phyloP scores from a whole-genome alignment of 371 early-diverging fungal genomes.

The Mortierella sp. region DNA sequence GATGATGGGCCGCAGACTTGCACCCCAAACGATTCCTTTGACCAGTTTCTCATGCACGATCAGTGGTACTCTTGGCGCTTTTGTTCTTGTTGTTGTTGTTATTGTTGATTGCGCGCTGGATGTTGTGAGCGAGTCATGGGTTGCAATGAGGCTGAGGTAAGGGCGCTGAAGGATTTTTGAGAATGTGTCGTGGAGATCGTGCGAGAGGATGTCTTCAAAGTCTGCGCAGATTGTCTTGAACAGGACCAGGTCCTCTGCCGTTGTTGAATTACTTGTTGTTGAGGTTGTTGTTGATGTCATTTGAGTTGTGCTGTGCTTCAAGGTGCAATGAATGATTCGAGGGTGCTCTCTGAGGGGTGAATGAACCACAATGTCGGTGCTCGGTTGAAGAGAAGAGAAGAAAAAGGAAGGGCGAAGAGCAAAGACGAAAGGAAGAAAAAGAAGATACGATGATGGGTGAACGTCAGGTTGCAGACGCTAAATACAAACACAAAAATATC shows the following conservation, averaged over 20 bases:
- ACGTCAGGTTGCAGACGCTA: background rate
- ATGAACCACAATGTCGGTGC: too few relatives aligned
- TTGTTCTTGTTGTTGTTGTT: background rate
- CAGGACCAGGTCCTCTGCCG: background rate
- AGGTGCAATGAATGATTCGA: background rate
- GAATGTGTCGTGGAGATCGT: conserved; percentile 28
- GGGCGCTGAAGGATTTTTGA: conserved; percentile 19
- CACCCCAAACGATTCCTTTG: conserved; percentile 35
- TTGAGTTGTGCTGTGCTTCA: background rate
- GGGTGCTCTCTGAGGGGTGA: background rate
- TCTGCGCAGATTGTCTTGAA: conserved; percentile 46
- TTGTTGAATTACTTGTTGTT: background rate
- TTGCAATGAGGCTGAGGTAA: conserved; percentile 24
- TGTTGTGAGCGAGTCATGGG: background rate
- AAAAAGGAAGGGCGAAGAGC: background rate
- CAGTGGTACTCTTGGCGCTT: background rate
- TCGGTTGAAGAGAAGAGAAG: too few relatives aligned
- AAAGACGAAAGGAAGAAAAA: background rate
- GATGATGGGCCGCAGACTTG: conserved; percentile 40
- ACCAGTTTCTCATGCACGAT: conserved; percentile 13
- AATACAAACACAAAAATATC: too few relatives aligned
- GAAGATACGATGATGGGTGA: background rate
- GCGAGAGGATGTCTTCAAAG: conserved; percentile 42
- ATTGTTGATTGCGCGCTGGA: background rate
- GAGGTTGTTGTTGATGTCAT: background rate